These are phyloP conservation scores for Macrocybe gigantea DNA, from an alignment of 768 basidiomycete species.

Conservation along the genomic window DNA sequence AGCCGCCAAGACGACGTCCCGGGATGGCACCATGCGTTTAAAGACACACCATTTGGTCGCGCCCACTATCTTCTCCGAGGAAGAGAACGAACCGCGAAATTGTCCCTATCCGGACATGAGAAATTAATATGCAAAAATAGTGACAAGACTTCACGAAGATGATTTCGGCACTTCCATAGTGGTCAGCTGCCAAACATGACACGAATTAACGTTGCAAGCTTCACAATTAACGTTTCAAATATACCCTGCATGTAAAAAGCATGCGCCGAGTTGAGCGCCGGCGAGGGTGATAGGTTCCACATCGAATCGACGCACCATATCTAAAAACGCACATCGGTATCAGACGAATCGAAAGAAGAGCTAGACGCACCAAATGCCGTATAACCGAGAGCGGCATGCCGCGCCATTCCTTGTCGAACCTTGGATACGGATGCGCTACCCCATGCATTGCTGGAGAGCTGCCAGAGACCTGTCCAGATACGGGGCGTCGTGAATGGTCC, in stretches of 20 bases:
- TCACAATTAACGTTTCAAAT: not conserved
- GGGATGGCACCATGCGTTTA: constrained; percentile 42
- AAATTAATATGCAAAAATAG: constrained; percentile 4
- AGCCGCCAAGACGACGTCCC: constrained; percentile 51
- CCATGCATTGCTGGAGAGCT: constrained; percentile 83
- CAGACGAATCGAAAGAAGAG: not conserved
- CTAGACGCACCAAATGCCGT: constrained; percentile 51
- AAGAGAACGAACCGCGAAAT: constrained; percentile 44
- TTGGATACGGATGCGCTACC: constrained; percentile 63
- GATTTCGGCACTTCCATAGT: constrained; percentile 81
- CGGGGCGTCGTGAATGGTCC: constrained; percentile 57
- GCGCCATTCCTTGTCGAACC: constrained; percentile 63
- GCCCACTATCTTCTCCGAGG: constrained; percentile 45
- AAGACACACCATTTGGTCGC: constrained; percentile 90
- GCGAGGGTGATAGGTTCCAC: too few relatives aligned
- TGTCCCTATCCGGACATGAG: constrained; percentile 49
- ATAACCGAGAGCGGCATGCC: constrained; percentile 56
- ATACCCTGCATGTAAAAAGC: not conserved
- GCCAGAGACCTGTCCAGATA: constrained; percentile 79
- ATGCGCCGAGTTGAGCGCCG: too few relatives aligned
- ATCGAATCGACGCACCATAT: constrained; percentile 42
- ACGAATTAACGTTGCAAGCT: not conserved
- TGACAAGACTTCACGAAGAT: constrained; percentile 53
- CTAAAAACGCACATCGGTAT: constrained; percentile 20
- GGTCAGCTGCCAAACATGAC: constrained; percentile 53